These are phyloP conservation scores for Calycina marina DNA, from an alignment of 2,329 filamentous ascomycete genomes.

Conservation along the genomic window DNA sequence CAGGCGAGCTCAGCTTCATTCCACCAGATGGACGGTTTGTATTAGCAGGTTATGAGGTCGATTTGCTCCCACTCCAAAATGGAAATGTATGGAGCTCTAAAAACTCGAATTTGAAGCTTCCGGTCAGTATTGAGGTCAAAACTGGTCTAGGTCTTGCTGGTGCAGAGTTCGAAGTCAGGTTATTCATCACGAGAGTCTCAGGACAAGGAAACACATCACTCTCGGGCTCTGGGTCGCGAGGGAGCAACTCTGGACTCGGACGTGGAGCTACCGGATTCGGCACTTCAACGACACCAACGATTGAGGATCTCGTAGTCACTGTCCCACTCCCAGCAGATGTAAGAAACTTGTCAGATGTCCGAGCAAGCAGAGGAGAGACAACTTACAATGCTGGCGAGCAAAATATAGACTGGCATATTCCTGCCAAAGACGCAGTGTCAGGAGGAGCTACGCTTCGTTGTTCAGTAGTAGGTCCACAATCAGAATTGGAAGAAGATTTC, in stretches of 20 bases:
- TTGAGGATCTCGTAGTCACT: constrained; percentile 67
- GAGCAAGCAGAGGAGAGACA: constrained; percentile 70
- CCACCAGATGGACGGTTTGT: constrained; percentile 92
- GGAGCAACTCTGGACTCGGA: constrained; percentile 25
- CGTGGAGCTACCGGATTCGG: constrained; percentile 36
- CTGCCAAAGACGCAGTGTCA: constrained; percentile 59
- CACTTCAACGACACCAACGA: constrained; percentile 27
- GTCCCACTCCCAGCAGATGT: constrained; percentile 69
- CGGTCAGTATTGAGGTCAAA: constrained; percentile 67
- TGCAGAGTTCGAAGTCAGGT: constrained; percentile 76
- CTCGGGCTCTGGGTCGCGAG: constrained; percentile 25
- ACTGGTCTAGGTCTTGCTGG: constrained; percentile 62
- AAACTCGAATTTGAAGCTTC: constrained; percentile 55
- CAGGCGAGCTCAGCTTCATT: constrained; percentile 88
- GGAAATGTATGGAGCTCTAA: constrained; percentile 39
- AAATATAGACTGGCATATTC: constrained; percentile 69
- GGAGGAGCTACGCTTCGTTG: constrained; percentile 64
- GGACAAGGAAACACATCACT: constrained; percentile 25
- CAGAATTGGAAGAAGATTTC: constrained; percentile 32
- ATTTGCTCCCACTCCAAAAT: constrained; percentile 61
- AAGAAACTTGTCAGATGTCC: constrained; percentile 69
- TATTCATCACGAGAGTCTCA: constrained; percentile 57
- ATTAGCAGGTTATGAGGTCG: constrained; percentile 85
- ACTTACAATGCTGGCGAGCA: constrained; percentile 61
- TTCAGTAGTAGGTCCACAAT: constrained; percentile 55